These are phyloP conservation scores for Zea luxurians DNA, from an alignment of 176 grass and related monocot species.

Conservation along the genomic window DNA sequence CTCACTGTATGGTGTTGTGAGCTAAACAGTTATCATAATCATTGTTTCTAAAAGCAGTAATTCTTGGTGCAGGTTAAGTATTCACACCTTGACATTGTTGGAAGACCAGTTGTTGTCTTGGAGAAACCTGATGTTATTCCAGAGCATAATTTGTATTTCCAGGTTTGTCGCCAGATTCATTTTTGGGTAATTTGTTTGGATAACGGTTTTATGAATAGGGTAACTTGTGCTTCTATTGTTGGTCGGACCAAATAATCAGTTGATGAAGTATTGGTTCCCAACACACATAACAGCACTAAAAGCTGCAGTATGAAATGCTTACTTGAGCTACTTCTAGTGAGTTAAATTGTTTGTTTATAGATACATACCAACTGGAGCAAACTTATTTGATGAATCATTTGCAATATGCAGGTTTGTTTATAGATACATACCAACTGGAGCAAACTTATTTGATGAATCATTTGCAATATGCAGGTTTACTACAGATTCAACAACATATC, in stretches of 20 bases:
- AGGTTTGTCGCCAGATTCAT: slow-evolving; percentile 52
- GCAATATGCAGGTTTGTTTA: slow-evolving; percentile 59
- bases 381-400: slow-evolving; percentile 33
- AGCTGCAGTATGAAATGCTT: slow-evolving; percentile 2
- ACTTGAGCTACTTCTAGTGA: neutral
- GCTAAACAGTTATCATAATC: slow-evolving; percentile 23
- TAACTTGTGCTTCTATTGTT: slow-evolving; percentile 1
- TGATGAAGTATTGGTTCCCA: neutral
- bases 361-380: slow-evolving; percentile 11
- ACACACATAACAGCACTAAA: slow-evolving; percentile 14
- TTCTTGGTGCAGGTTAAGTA: slow-evolving; percentile 75
- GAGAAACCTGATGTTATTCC: slow-evolving; percentile 94
- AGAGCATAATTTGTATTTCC: slow-evolving; percentile 92
- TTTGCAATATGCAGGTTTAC: slow-evolving; percentile 71
- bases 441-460: slow-evolving; percentile 22
- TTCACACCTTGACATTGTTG: slow-evolving; percentile 92
- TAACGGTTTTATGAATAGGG: neutral
- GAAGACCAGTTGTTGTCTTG: slow-evolving; percentile 81
- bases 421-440: slow-evolving; percentile 7
- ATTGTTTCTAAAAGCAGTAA: slow-evolving; percentile 34
- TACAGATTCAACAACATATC: slow-evolving; percentile 88
- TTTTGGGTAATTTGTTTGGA: neutral
- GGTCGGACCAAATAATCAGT: neutral
- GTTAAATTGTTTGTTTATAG: slow-evolving; percentile 12
- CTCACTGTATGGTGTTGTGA: slow-evolving; percentile 1